Base-by-base conservation (phyloP, 2,329 filamentous ascomycete genomes). In the Colletotrichum tropicicola region DNA sequence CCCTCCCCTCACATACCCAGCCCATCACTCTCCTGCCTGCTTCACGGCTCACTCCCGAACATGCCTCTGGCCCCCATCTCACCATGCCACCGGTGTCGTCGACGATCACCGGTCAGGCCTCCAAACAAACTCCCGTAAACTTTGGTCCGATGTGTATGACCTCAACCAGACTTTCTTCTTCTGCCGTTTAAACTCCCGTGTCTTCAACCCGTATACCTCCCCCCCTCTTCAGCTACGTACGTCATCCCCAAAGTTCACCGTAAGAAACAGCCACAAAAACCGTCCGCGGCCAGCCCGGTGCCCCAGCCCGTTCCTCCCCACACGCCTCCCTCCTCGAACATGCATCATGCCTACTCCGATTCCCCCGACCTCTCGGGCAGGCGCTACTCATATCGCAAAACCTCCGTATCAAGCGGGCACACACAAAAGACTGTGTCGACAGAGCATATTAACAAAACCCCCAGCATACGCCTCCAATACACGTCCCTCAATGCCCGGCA, bases 281-380 rank as follows among this genome's bases (percentile, higher is more conserved):
- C 45, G 25, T 32, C 44, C 6, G 41, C 45, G 21, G 15, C 35
- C n/a, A 41, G 27, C 27, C 35, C 35, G n/a, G 9, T 8, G 21
- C 56, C 35, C 30, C 39, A 21, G 9, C 32, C 47, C n/a, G n/a
- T n/a, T n/a, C n/a, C n/a, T n/a, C n/a, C n/a, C n/a, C n/a, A n/a
- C n/a, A n/a, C n/a, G n/a, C n/a, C n/a, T n/a, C 23, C 44, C 56
- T 39, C 30, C 32, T 6, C 9, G 13, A 30, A 48, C 61, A 43
- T 43, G 61, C 56, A 64, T 60, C 41, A 64, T 60, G 55, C 56
- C 32, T 63, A 27, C 59, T 30, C 19, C 13, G 10, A 12, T 21
- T 5, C 35, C 27, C 30, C 54, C 43, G 43, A 39, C 19, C 8
- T 13, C 30, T 48, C 43, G 54, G 30, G 30, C 15, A 48, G 41